A percentile compares a stretch with the other conserved stretches of the same genome.
phyloP scores from a whole-genome alignment of 768 basidiomycete genomes.

The Russula dissimulans region DNA sequence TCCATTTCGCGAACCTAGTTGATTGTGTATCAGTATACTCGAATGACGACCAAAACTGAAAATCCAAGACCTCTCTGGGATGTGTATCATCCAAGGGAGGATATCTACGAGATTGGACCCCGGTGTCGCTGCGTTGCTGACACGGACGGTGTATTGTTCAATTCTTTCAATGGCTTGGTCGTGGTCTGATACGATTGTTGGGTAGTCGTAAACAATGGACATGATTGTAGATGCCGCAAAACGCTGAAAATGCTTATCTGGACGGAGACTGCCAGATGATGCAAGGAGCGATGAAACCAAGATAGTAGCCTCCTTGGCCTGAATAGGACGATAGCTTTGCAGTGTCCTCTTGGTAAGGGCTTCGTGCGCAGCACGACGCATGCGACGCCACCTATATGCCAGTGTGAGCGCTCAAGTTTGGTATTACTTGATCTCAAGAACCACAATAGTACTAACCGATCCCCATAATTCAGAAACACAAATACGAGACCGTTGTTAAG shows the following conservation, averaged over 20 bases:
- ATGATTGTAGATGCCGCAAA: slow-evolving; percentile 22
- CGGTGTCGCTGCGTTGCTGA: background rate
- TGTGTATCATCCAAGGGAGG: slow-evolving; percentile 9
- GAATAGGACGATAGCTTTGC: slow-evolving; percentile 21
- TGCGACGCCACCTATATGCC: slow-evolving; percentile 26
- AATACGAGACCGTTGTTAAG: slow-evolving; percentile 5
- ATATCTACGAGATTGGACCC: background rate
- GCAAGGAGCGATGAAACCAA: slow-evolving; percentile 24
- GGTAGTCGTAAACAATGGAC: slow-evolving; percentile 23
- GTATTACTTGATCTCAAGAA: background rate
- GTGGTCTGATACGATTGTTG: background rate
- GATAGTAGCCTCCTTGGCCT: slow-evolving; percentile 25
- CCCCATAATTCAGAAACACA: background rate
- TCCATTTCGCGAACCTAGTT: slow-evolving; percentile 6
- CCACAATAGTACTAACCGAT: background rate
- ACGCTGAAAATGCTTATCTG: slow-evolving; percentile 26
- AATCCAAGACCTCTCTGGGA: background rate
- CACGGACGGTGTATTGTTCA: background rate
- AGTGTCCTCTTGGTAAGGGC: slow-evolving; percentile 23
- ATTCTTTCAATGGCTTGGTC: background rate
- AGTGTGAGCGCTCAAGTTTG: background rate
- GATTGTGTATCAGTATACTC: background rate
- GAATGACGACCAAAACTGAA: background rate
- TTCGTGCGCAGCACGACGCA: slow-evolving; percentile 28
- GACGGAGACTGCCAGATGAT: slow-evolving; percentile 20